Evolutionary conservation across 345 rosid species (phyloP), one percentile per base, ranked within the genome.

Genomic region (Geranium brycei): DNA sequence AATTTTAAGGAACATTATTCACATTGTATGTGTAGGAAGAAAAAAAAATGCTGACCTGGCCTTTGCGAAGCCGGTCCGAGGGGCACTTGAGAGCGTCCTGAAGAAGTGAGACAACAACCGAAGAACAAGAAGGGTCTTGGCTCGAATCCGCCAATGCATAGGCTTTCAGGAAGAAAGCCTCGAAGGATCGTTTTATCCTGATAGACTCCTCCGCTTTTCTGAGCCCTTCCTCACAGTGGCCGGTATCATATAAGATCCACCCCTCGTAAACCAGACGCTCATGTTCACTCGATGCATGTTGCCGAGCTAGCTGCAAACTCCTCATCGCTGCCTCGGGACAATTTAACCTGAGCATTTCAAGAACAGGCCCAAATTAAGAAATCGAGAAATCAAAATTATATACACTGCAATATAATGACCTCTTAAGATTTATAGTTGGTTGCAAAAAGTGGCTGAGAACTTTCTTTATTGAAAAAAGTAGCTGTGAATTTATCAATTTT

Each of bases 261-360:
- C 97, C 98, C 76, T 90, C 99, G 55, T 93, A 93, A 18, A 93
- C 97, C 63, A 90, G 78, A 31, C 91, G 91, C 59, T 93, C 99
- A 15, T 93, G 95, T 35, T 86, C 95, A 69, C 84, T 78, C 7
- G 91, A 79, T 66, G 97, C 97, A 81, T 88, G 91, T 63, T 82
- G 82, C 15, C 96, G 84, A 1, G 99, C 99, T 78, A 88, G 81
- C 71, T 84, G 97, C 63, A 90, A 84, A 79, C 99, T 90, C 61
- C 89, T 82, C 99, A 93, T 93, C 3, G 99, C 99, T 66, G 95
- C 95, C 78, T 85, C 91, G 0, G 96, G 96, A 78, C 96, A 90
- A 62, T 86, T 93, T 83, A 93, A 85, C 87, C 99, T 93, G 78
- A 53, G 32, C 60, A 68, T 31, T 23, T 68, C 59, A 17, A 62